Evolutionary conservation across 2,329 filamentous ascomycete genomes (phyloP).

Genomic region (Pezicula rhizophila): DNA sequence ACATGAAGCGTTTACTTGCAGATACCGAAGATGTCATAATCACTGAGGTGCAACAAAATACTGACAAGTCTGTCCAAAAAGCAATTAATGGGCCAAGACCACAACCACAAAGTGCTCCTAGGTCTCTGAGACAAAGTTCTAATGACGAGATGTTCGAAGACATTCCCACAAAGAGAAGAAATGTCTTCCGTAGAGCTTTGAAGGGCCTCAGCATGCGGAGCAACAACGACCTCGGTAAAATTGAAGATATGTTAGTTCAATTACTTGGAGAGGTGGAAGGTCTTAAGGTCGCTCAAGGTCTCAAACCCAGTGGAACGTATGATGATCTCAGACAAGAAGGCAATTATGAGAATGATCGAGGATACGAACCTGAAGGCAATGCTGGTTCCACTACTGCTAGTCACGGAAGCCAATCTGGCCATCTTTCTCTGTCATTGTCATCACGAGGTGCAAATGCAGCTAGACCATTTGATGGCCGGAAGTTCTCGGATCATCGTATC

Average conservation of each 20-base stretch:
- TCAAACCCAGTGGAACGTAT: conserved; percentile 51
- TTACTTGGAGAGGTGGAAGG: conserved; percentile 87
- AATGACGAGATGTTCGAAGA: conserved; percentile 50
- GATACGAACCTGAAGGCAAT: conserved; percentile 79
- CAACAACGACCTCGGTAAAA: conserved; percentile 78
- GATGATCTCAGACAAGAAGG: conserved; percentile 59
- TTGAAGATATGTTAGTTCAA: conserved; percentile 88
- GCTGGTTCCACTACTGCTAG: conserved; percentile 70
- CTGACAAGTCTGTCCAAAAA: conserved; percentile 77
- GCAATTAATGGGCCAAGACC: conserved; percentile 82
- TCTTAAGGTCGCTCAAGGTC: conserved; percentile 54
- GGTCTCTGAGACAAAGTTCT: conserved; percentile 37
- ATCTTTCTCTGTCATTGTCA: conserved; percentile 54
- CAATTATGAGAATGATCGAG: conserved; percentile 62
- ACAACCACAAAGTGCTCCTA: conserved; percentile 56
- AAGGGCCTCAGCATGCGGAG: conserved; percentile 86
- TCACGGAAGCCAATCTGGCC: conserved; percentile 69
- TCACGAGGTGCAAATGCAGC: conserved; percentile 39
- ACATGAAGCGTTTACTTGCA: conserved; percentile 86
- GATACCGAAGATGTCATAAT: conserved; percentile 88
- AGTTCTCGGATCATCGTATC: conserved; percentile 71
- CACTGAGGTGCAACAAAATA: conserved; percentile 78
- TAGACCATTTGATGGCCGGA: conserved; percentile 33
- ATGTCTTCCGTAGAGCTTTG: conserved; percentile 89
- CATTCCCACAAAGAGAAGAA: conserved; percentile 72